Evolutionary conservation across 805 yeast species (phyloP), one percentile per base, ranked within the genome.

Genomic region (Cyberlindnera veronae): DNA sequence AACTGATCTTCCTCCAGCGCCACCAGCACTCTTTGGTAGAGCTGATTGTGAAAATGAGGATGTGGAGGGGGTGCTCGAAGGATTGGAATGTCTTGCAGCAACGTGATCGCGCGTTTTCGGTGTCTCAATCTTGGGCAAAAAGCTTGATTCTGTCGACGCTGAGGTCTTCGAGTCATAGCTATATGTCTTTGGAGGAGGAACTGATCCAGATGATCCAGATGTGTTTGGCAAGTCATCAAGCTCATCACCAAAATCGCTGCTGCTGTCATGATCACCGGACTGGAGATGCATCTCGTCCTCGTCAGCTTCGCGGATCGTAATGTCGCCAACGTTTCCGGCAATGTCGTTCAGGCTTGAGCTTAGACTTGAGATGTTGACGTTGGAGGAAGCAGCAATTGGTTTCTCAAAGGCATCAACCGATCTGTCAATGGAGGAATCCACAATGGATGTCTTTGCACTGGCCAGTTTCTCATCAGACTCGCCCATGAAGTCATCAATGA

Each of bases 381-480:
- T 56, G 13, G 61, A 55, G 2, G 61, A 56, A 2, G 58, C 40
- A 10, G 61, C 61, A 30, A 56, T 54, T 16, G 61, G 61, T 21
- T 50, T 53, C 16, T 52, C 58, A 27, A 48, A 42, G 1, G 28
- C 41, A 12, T 47, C 53, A 16, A 29, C 15, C 6, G 48, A 44
- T 12, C 22, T 41, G 11, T 39, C 43, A 5, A 21, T n/a, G 3
- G 40, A 33, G 5, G 26, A 31, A 14, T 45, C 43, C 15, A 30
- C 24, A 2, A 37, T 11, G 10, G 48, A 38, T 3, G 29, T 31
- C 24, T 32, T 42, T 5, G 40, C 41, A 12, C 41, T 34, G 2
- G 39, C 14, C 29, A 51, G 38, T 24, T 36, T 39, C 5, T 51
- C 55, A 8, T 46, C 50, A 2, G 57, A 53, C n/a, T 32, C 48